A percentile compares a stretch with the other conserved stretches of the same genome.
These are phyloP conservation scores for Zygosaccharomyces pseudobailii DNA, from an alignment of 1,139 yeast species.

Conservation along the genomic window DNA sequence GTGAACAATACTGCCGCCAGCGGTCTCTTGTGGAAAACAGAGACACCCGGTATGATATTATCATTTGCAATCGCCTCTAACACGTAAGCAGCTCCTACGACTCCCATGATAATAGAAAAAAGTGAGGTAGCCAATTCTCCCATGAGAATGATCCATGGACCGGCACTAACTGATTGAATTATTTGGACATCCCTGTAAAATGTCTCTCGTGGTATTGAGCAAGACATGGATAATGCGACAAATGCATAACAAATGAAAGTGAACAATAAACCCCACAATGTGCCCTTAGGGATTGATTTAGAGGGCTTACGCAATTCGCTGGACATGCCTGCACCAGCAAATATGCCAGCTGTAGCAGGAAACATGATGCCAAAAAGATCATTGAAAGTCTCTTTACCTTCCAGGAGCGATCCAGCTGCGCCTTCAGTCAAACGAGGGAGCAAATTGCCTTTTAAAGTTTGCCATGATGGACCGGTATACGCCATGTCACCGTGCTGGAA, in stretches of 20 bases:
- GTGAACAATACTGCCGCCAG: conserved; percentile 63
- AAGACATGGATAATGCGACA: conserved; percentile 76
- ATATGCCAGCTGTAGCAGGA: conserved; percentile 97
- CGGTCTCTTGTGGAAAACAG: conserved; percentile 57
- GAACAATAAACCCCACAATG: conserved; percentile 69
- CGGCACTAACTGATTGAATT: conserved; percentile 71
- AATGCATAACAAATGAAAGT: conserved; percentile 70
- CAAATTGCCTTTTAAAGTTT: conserved; percentile 58
- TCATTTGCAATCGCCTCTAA: conserved; percentile 89
- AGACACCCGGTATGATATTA: conserved; percentile 71
- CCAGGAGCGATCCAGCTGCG: conserved; percentile 82
- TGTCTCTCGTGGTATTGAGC: conserved; percentile 71
- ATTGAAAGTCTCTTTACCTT: conserved; percentile 66
- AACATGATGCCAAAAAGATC: conserved; percentile 90
- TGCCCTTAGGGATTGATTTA: conserved; percentile 83
- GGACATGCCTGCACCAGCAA: conserved; percentile 99
- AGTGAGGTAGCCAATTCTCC: conserved; percentile 90
- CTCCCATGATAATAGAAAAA: conserved; percentile 89
- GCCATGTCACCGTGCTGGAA: conserved; percentile 41
- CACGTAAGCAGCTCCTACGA: conserved; percentile 89
- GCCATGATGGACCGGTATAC: conserved; percentile 73
- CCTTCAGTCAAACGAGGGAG: conserved; percentile 78
- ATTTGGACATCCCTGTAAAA: conserved; percentile 75
- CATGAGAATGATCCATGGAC: conserved; percentile 64
- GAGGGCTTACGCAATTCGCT: conserved; percentile 90